Base-by-base conservation (phyloP, 2,329 filamentous ascomycete genomes). In the Teratosphaeriaceae sp. region DNA sequence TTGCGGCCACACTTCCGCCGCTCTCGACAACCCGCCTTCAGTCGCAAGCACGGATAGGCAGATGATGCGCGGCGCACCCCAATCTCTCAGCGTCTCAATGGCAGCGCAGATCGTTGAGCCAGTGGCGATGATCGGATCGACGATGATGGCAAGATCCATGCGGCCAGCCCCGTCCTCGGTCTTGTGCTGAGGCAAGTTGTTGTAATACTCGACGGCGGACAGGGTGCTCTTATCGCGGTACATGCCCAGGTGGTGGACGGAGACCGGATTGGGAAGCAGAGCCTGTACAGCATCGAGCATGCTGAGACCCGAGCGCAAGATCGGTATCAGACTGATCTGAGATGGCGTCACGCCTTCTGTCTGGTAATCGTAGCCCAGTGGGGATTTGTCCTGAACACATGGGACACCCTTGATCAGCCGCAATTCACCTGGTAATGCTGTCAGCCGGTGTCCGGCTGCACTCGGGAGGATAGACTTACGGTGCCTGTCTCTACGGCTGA, bases 181-280 rank as follows among this genome's bases (percentile, higher is more conserved):
- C 29, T 55, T 58, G 67, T 87, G 84, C 67, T 86, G 83, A 26
- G 88, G 88, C 16, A 96, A 81, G 67, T 95, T 95, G 74, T 96
- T 96, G 77, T 96, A 96, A 76, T 96, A 95, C 68, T 95, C 89
- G 45, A 96, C 89, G 2, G 89, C 88, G 58, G 88, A 80, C 44
- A 96, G 81, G 34, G 86, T 90, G 44, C 80, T 79, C 47, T 85
- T 87, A 64, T 96, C 89, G 60, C 89, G 87, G 74, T 90, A 97
- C 60, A 97, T 83, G 53, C 92, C 90, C 6, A 97, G 83, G 64
- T 97, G 90, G 70, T 97, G 88, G 51, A 96, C 79, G 5, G 88
- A 83, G 23, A 90, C 85, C 12, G 87, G 77, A 27, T 67, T 62
- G 15, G 90, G 89, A 46, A 97, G 86, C 57, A 97, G 75, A 21